Conservation (phyloP, 2,329 filamentous ascomycete genomes). For the Colletotrichum destructivum region DNA sequence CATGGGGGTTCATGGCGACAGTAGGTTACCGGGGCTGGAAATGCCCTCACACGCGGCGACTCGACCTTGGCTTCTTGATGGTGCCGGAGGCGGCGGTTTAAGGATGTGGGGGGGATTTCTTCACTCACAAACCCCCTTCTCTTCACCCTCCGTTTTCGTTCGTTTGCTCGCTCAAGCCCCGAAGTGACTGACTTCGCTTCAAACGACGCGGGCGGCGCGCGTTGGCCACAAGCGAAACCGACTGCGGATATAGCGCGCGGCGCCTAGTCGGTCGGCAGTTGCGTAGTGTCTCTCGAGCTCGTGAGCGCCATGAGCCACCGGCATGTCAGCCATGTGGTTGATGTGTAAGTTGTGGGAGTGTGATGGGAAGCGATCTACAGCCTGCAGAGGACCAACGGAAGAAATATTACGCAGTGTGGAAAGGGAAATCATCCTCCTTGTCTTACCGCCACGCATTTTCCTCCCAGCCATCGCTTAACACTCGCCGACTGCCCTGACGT, state of each 20-base stretch:
- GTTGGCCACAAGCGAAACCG: constrained; percentile 30
- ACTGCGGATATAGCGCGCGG: constrained; percentile 14
- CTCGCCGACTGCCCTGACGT: not conserved
- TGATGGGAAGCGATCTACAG: not conserved
- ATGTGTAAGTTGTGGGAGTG: constrained; percentile 1
- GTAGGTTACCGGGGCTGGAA: not conserved
- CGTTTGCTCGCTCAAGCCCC: not conserved
- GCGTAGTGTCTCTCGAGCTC: constrained; percentile 30
- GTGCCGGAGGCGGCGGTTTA: not conserved
- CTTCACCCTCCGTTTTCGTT: not conserved
- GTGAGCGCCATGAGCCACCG: constrained; percentile 35
- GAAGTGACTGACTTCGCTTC: not conserved
- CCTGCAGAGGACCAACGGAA: not conserved
- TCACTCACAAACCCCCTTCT: no score
- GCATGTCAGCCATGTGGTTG: constrained; percentile 42
- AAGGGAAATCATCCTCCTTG: not conserved
- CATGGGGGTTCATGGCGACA: not conserved
- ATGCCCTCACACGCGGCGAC: constrained; percentile 6
- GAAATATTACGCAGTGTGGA: constrained; percentile 23
- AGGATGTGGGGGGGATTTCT: not conserved
- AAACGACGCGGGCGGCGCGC: constrained; percentile 6
- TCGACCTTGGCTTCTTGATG: not conserved
- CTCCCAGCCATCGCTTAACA: not conserved
- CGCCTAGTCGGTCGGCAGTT: constrained; percentile 32
- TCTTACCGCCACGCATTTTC: not conserved